Conservation (phyloP, 805 yeast genomes). For the Suhomyces vadensis region DNA sequence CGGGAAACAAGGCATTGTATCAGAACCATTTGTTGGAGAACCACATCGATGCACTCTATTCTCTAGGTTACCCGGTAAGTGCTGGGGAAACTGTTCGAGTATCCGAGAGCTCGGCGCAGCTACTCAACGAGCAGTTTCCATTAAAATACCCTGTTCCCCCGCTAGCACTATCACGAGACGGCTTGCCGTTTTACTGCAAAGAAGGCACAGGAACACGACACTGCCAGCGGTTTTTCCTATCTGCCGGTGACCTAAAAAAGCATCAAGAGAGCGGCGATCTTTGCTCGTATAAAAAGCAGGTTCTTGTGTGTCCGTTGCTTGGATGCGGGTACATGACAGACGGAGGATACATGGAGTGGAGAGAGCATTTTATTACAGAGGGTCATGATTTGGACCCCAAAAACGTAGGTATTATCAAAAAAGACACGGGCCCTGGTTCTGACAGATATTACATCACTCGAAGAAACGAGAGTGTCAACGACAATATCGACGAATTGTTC, state of each 20-base stretch:
- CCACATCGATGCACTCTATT: slow-evolving; percentile 19
- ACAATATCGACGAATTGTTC: slow-evolving; percentile 5
- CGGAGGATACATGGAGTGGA: slow-evolving; percentile 29
- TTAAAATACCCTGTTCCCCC: slow-evolving; percentile 23
- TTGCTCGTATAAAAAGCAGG: slow-evolving; percentile 35
- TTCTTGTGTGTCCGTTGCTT: slow-evolving; percentile 37
- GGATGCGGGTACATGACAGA: slow-evolving; percentile 44
- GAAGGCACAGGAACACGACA: slow-evolving; percentile 8
- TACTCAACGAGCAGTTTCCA: slow-evolving; percentile 22
- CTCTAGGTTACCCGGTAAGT: slow-evolving; percentile 28
- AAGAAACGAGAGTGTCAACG: background rate
- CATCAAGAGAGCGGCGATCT: slow-evolving; percentile 20
- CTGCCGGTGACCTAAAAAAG: slow-evolving; percentile 14
- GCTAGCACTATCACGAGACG: slow-evolving; percentile 21
- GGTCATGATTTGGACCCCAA: slow-evolving; percentile 18
- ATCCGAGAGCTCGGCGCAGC: slow-evolving; percentile 6
- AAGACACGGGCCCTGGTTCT: background rate
- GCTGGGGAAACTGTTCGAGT: background rate
- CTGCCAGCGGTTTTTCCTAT: slow-evolving; percentile 20
- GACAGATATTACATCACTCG: background rate
- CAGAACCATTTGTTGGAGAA: slow-evolving; percentile 25
- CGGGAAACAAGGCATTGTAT: slow-evolving; percentile 28
- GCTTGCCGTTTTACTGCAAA: slow-evolving; percentile 20
- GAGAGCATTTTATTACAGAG: slow-evolving; percentile 25
- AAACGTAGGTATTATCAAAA: background rate